Evolutionary conservation across 2,329 filamentous ascomycete genomes (phyloP).

Genomic region (Didymella arachidicola): DNA sequence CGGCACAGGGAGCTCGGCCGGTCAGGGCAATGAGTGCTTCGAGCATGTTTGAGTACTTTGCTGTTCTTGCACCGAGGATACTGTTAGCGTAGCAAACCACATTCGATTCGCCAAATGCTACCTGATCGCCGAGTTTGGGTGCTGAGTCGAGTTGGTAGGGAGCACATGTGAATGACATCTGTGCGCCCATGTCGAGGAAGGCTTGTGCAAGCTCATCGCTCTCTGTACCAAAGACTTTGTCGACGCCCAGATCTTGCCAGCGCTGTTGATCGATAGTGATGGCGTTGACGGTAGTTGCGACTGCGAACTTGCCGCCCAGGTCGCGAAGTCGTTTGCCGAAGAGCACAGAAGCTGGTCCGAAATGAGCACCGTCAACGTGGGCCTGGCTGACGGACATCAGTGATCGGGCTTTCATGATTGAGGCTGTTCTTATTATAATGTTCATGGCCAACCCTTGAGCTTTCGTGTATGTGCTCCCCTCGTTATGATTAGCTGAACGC

Average conservation of each 20-base stretch:
- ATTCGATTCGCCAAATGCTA: constrained; percentile 58
- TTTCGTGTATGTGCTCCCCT: constrained; percentile 7
- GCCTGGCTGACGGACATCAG: constrained; percentile 53
- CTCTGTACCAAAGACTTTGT: constrained; percentile 39
- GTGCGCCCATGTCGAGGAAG: constrained; percentile 54
- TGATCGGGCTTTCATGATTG: constrained; percentile 33
- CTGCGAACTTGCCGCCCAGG: constrained; percentile 47
- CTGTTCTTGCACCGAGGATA: constrained; percentile 55
- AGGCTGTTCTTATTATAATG: constrained; percentile 51
- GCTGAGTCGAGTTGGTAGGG: constrained; percentile 53
- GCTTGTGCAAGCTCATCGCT: constrained; percentile 49
- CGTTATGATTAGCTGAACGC: constrained; percentile 38
- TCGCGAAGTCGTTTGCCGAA: constrained; percentile 50
- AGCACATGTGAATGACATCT: constrained; percentile 55
- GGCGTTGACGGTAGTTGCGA: constrained; percentile 55
- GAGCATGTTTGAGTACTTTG: constrained; percentile 58
- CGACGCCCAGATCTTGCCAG: constrained; percentile 51
- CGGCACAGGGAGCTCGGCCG: constrained; percentile 47
- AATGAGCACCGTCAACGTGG: constrained; percentile 57
- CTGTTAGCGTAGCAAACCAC: constrained; percentile 59
- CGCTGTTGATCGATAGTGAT: constrained; percentile 55
- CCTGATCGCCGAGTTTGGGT: constrained; percentile 50
- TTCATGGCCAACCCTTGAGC: constrained; percentile 51
- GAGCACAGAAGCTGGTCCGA: constrained; percentile 49
- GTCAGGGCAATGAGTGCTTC: constrained; percentile 57